Percentiles rank a stretch among this genome's conserved stretches.
These are phyloP conservation scores for Ophiostoma sp. DNA, from an alignment of 2,329 filamentous ascomycete genomes.

Conservation along the genomic window DNA sequence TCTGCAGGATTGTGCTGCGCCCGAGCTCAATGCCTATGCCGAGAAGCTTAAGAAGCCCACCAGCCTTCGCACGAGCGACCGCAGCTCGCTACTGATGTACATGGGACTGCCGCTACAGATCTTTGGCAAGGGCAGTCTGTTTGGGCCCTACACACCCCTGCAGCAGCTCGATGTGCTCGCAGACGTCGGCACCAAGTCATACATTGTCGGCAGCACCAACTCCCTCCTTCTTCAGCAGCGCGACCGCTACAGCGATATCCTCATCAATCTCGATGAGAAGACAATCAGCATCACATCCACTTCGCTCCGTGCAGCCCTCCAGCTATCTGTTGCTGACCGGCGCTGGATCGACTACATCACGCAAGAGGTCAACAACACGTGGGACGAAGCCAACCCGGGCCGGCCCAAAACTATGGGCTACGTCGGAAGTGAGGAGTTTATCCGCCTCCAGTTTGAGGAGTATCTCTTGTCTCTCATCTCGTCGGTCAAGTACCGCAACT, in stretches of 20 bases:
- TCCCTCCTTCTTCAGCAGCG: conserved; percentile 88
- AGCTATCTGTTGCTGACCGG: conserved; percentile 78
- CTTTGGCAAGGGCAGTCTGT: conserved; percentile 88
- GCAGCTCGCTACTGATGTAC: conserved; percentile 81
- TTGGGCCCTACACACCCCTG: conserved; percentile 92
- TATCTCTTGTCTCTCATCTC: conserved; percentile 87
- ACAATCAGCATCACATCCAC: conserved; percentile 78
- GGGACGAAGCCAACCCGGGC: conserved; percentile 86
- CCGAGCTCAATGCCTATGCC: conserved; percentile 81
- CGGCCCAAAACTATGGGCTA: conserved; percentile 94
- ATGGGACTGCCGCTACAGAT: conserved; percentile 94
- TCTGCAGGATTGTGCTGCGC: conserved; percentile 91
- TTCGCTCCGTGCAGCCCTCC: conserved; percentile 68
- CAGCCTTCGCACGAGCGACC: conserved; percentile 84
- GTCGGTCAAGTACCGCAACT: conserved; percentile 81
- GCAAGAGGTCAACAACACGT: conserved; percentile 89
- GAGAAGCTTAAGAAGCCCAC: conserved; percentile 70
- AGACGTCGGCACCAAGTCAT: conserved; percentile 91
- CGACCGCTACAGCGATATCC: conserved; percentile 90
- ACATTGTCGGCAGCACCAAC: conserved; percentile 95
- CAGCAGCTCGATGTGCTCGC: conserved; percentile 89
- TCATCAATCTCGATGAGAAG: conserved; percentile 91
- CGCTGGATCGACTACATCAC: conserved; percentile 96
- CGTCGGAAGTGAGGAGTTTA: conserved; percentile 93
- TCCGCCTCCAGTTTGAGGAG: conserved; percentile 93